A percentile compares a stretch with the other conserved stretches of the same genome.
Evolutionary conservation across 306 rosid species (phyloP).

Genomic region (Ceratonia siliqua): DNA sequence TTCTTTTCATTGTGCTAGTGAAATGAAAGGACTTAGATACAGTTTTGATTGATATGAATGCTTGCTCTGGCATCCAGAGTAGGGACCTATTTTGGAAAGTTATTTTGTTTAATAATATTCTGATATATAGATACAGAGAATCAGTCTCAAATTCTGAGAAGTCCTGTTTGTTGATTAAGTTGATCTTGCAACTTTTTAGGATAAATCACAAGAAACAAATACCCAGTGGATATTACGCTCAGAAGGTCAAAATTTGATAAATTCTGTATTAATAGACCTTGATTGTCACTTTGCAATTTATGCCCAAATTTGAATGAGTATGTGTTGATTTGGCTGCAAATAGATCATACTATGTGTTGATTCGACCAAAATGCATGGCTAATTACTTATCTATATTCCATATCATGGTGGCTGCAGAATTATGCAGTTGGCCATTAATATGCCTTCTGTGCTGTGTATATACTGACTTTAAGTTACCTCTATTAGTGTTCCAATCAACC

Average conservation of each 20-base stretch:
- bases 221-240: background rate
- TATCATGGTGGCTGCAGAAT: conserved; percentile 5
- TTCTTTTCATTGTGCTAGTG: background rate
- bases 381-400: conserved; percentile 18
- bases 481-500: background rate
- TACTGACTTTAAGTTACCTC: conserved; percentile 4
- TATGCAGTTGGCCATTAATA: background rate
- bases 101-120: background rate
- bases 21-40: background rate
- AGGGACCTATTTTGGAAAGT: background rate
- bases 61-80: background rate
- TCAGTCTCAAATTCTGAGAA: conserved; percentile 1
- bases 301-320: background rate
- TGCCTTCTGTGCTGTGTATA: background rate
- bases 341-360: background rate
- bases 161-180: background rate
- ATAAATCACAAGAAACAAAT: conserved; percentile 21
- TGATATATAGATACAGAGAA: background rate
- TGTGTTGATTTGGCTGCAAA: background rate
- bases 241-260: conserved; percentile 1
- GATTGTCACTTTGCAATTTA: background rate
- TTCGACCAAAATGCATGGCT: background rate
- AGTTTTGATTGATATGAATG: background rate
- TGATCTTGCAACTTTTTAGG: background rate
- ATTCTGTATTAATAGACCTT: conserved; percentile 8